Conservation (phyloP, 768 basidiomycete genomes). For the Amanita pallidorosea region DNA sequence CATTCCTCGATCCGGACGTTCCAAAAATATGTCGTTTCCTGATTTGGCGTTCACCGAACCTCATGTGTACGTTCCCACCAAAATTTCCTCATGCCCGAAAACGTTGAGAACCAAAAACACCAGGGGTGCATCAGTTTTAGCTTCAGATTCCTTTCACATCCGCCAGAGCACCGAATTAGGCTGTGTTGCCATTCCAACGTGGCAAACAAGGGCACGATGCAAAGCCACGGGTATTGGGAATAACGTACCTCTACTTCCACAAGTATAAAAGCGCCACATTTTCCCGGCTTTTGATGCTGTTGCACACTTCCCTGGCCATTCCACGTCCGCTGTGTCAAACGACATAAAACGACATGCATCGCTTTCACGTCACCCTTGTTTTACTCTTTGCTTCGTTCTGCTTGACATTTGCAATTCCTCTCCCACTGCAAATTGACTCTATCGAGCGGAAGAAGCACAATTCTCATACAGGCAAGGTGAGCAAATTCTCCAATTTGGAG, state of each 20-base stretch:
- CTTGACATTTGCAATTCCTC: not conserved
- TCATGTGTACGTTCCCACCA: not conserved
- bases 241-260: not conserved
- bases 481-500: not conserved
- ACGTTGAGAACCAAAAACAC: not conserved
- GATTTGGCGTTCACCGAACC: not conserved
- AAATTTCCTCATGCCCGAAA: not conserved
- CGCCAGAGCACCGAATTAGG: not conserved
- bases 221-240: conserved; percentile 1
- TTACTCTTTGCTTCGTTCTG: not conserved
- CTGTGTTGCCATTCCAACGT: not conserved
- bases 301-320: not conserved
- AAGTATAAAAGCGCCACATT: not conserved
- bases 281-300: not conserved
- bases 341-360: not conserved
- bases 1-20: too few species aligned
- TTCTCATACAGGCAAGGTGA: conserved; percentile 1
- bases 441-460: not conserved
- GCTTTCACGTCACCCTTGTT: not conserved
- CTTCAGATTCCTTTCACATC: not conserved
- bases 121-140: not conserved
- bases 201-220: conserved; percentile 2
- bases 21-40: too few species aligned
- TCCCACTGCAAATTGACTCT: not conserved
- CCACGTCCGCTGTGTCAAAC: not conserved